These are phyloP conservation scores for Camillea tinctor DNA, from an alignment of 2,329 filamentous ascomycete genomes.

Conservation along the genomic window DNA sequence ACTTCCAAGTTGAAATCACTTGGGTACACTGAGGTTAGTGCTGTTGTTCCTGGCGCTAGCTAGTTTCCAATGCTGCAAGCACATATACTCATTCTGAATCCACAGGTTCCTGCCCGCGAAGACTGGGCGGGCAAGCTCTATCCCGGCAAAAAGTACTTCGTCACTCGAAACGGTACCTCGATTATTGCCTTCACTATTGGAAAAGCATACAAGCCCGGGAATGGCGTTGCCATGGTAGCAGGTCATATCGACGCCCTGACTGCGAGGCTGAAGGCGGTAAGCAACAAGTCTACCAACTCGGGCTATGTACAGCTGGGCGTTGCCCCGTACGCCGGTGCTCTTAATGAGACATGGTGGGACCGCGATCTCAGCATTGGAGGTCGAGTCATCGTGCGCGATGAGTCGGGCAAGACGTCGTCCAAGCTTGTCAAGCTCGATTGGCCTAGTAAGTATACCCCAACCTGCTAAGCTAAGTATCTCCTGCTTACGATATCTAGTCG, in stretches of 20 bases:
- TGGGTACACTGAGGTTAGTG: constrained; percentile 70
- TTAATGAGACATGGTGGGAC: constrained; percentile 96
- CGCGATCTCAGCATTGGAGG: constrained; percentile 89
- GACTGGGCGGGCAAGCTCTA: constrained; percentile 72
- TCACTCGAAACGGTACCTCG: constrained; percentile 80
- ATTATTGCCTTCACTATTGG: constrained; percentile 85
- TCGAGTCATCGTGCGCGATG: constrained; percentile 78
- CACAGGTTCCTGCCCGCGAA: constrained; percentile 72
- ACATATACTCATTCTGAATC: constrained; percentile 1
- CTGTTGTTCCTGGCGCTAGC: neutral
- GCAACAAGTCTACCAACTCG: constrained; percentile 76
- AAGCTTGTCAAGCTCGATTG: constrained; percentile 89
- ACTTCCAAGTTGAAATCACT: constrained; percentile 66
- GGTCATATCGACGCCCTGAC: constrained; percentile 93
- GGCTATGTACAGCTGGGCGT: constrained; percentile 89
- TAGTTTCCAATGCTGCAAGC: neutral
- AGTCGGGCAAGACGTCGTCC: constrained; percentile 71
- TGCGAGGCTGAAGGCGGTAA: constrained; percentile 86
- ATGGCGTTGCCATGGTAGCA: constrained; percentile 83
- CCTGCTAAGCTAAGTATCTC: neutral
- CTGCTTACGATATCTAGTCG: constrained; percentile 49
- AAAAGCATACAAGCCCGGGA: constrained; percentile 75
- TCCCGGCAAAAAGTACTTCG: constrained; percentile 84
- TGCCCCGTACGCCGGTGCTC: constrained; percentile 84
- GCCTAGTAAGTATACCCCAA: constrained; percentile 57